Percentiles rank a stretch among this genome's conserved stretches.
Evolutionary conservation across 2,329 filamentous ascomycete species (phyloP).

Genomic region (Nemania sp.): DNA sequence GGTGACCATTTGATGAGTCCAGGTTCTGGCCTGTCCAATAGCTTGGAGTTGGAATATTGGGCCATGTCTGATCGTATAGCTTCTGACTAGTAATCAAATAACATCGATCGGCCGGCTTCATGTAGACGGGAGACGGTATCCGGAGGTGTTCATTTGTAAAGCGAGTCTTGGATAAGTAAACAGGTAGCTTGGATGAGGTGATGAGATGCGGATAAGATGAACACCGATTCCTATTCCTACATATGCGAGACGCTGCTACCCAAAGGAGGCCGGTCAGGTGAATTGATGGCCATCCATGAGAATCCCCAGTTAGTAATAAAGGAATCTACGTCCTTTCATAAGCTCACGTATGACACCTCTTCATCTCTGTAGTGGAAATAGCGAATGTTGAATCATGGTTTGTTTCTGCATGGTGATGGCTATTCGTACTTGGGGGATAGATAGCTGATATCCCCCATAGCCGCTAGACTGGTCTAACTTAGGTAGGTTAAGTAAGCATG

Average conservation of each 20-base stretch:
- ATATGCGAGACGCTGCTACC: slow-evolving; percentile 14
- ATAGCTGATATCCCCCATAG: too few relatives aligned
- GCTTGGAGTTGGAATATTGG: slow-evolving; percentile 49
- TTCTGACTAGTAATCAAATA: background rate
- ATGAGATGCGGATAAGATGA: background rate
- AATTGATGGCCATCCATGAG: slow-evolving; percentile 16
- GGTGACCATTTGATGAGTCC: slow-evolving; percentile 76
- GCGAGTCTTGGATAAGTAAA: background rate
- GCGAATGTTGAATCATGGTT: too few relatives aligned
- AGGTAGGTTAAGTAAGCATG: too few relatives aligned
- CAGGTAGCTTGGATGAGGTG: slow-evolving; percentile 5
- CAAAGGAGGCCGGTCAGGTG: slow-evolving; percentile 3
- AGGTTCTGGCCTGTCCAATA: slow-evolving; percentile 69
- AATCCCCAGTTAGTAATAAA: background rate
- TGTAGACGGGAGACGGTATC: background rate
- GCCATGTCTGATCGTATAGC: slow-evolving; percentile 36
- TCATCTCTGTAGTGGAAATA: too few relatives aligned
- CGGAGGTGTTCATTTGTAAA: background rate
- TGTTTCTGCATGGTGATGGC: too few relatives aligned
- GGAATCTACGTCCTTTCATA: background rate
- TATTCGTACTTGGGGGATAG: too few relatives aligned
- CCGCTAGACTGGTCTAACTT: too few relatives aligned
- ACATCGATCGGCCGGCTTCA: background rate
- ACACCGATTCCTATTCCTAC: background rate
- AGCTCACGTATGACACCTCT: background rate